Percentiles rank a stretch among this genome's conserved stretches.
These are phyloP conservation scores for Wickerhamiella bombiphila DNA, from an alignment of 805 yeast genomes.

Conservation along the genomic window DNA sequence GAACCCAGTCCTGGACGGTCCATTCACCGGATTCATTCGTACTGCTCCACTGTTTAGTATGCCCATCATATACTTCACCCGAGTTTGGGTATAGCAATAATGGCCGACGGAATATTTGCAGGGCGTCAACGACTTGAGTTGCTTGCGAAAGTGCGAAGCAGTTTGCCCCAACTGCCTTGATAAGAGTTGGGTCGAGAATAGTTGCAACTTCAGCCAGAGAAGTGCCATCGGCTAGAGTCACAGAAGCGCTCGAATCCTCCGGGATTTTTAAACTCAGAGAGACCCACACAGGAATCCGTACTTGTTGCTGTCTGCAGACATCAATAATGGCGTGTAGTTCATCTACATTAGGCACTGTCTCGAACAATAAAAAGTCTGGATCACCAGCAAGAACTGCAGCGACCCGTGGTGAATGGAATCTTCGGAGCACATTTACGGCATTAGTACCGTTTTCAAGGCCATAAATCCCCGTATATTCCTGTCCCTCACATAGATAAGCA, in stretches of 20 bases:
- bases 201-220: slow-evolving; percentile 25
- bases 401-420: slow-evolving; percentile 39
- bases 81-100: slow-evolving; percentile 60
- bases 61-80: slow-evolving; percentile 49
- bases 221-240: slow-evolving; percentile 38
- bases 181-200: slow-evolving; percentile 19
- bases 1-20: slow-evolving; percentile 30
- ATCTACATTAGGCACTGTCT: slow-evolving; percentile 50
- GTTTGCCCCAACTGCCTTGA: slow-evolving; percentile 41
- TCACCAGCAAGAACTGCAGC: slow-evolving; percentile 26
- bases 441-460: slow-evolving; percentile 27
- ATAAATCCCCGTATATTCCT: slow-evolving; percentile 64
- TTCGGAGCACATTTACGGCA: slow-evolving; percentile 27
- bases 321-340: slow-evolving; percentile 40
- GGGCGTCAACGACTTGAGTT: slow-evolving; percentile 26
- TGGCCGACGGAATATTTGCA: slow-evolving; percentile 24
- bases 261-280: slow-evolving; percentile 32
- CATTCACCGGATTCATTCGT: slow-evolving; percentile 19
- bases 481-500: slow-evolving; percentile 48
- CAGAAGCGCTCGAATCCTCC: slow-evolving; percentile 7
- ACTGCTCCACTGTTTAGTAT: slow-evolving; percentile 30
- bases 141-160: slow-evolving; percentile 41
- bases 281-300: slow-evolving; percentile 29
- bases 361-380: slow-evolving; percentile 46
- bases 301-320: not conserved